These are phyloP conservation scores for Diaporthe amygdali DNA, from an alignment of 2,329 filamentous ascomycete species.

Conservation along the genomic window DNA sequence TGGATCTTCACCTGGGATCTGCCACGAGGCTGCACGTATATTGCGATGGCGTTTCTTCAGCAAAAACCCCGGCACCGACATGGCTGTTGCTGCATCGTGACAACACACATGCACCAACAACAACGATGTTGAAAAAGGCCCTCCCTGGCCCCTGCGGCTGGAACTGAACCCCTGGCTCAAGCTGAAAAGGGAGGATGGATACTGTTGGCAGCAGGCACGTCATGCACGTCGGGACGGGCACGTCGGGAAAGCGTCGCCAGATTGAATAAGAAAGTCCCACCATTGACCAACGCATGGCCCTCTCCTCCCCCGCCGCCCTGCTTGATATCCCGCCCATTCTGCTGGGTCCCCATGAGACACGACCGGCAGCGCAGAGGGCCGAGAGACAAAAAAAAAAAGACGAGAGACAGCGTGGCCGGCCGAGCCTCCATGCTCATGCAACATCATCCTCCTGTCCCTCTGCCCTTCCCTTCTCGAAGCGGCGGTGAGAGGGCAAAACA, in stretches of 20 bases:
- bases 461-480: not conserved
- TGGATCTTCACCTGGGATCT: not conserved
- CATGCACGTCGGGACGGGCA: not conserved
- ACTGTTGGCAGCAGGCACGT: slow-evolving; percentile 1
- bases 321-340: not conserved
- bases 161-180: not conserved
- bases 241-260: not conserved
- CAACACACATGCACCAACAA: not conserved
- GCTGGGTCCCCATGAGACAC: not conserved
- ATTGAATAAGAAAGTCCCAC: not conserved
- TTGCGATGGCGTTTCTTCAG: not conserved
- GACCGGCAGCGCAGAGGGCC: not conserved
- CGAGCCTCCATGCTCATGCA: not conserved
- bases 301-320: not conserved
- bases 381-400: not conserved
- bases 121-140: not conserved
- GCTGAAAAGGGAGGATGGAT: not conserved
- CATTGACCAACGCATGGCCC: not conserved
- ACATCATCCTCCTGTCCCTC: not conserved
- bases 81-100: not conserved
- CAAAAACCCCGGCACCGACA: slow-evolving; percentile 11
- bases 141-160: not conserved
- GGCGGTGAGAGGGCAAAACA: not conserved
- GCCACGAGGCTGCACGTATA: not conserved
- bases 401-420: not conserved